A percentile compares a stretch with the other conserved stretches of the same genome.
Conservation (phyloP, 768 basidiomycete species). For the Glaciozyma martinii region DNA sequence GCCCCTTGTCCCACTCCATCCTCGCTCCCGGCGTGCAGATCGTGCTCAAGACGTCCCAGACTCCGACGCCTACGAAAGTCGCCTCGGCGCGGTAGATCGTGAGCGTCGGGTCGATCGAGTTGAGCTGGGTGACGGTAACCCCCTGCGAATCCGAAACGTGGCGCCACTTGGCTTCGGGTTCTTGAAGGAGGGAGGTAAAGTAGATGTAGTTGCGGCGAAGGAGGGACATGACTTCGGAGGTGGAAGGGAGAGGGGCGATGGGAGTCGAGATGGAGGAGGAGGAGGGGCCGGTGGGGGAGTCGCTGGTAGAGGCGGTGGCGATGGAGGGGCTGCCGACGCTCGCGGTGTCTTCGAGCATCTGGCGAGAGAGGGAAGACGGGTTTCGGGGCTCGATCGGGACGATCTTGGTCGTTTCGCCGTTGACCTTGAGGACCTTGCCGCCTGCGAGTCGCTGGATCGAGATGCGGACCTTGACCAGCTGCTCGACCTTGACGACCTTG, state of each 20-base stretch:
- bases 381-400: slow-evolving; percentile 60
- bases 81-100: slow-evolving; percentile 95
- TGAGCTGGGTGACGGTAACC: slow-evolving; percentile 87
- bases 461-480: slow-evolving; percentile 68
- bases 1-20: slow-evolving; percentile 72
- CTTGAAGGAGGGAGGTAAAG: slow-evolving; percentile 90
- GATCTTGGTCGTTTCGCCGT: slow-evolving; percentile 67
- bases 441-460: slow-evolving; percentile 66
- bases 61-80: slow-evolving; percentile 85
- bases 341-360: slow-evolving; percentile 63
- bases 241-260: slow-evolving; percentile 9
- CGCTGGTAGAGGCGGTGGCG: slow-evolving; percentile 45
- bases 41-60: slow-evolving; percentile 89
- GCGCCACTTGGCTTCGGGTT: slow-evolving; percentile 96
- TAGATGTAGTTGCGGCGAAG: slow-evolving; percentile 93
- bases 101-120: slow-evolving; percentile 92
- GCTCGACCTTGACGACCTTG: slow-evolving; percentile 59
- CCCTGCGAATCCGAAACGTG: slow-evolving; percentile 59
- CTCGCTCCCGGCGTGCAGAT: slow-evolving; percentile 78
- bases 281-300: not conserved
- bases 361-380: slow-evolving; percentile 53
- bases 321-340: slow-evolving; percentile 44
- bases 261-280: not conserved
- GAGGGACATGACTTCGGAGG: slow-evolving; percentile 57
- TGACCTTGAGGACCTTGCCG: slow-evolving; percentile 71